Conservation (phyloP, 305 asterid genomes). For the Andrographis paniculata region DNA sequence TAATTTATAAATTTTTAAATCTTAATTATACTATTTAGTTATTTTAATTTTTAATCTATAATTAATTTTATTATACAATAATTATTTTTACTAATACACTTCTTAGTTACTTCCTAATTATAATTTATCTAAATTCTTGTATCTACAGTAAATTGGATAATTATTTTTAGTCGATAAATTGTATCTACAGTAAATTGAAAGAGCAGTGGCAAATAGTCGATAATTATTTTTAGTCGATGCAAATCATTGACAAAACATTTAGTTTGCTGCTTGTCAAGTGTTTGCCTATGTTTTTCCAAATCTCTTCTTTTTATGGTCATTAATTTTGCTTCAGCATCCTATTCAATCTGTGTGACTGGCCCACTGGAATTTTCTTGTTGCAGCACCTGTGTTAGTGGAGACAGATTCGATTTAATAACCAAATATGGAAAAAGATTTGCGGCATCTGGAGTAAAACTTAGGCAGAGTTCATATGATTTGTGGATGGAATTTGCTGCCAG, state of each 20-base stretch:
- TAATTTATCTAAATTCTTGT: no score
- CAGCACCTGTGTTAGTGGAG: slow-evolving; percentile 65
- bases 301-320: not conserved
- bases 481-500: slow-evolving; percentile 92
- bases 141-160: no score
- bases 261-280: slow-evolving; percentile 6
- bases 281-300: slow-evolving; percentile 8
- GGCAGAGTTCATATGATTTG: slow-evolving; percentile 56
- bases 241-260: slow-evolving; percentile 2
- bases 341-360: slow-evolving; percentile 11
- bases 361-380: slow-evolving; percentile 23
- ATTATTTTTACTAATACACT: no score
- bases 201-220: slow-evolving; percentile 1
- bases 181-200: no score
- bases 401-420: slow-evolving; percentile 63
- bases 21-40: no score
- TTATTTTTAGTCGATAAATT: no score
- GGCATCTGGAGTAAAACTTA: slow-evolving; percentile 55
- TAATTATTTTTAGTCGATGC: slow-evolving; percentile 3
- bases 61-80: no score
- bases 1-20: no score
- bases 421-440: slow-evolving; percentile 68
- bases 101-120: no score
- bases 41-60: no score
- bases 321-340: slow-evolving; percentile 3